Evolutionary conservation across 139 green algal species (phyloP), one percentile per base, ranked within the genome.

Genomic region (Chlorella sp.): DNA sequence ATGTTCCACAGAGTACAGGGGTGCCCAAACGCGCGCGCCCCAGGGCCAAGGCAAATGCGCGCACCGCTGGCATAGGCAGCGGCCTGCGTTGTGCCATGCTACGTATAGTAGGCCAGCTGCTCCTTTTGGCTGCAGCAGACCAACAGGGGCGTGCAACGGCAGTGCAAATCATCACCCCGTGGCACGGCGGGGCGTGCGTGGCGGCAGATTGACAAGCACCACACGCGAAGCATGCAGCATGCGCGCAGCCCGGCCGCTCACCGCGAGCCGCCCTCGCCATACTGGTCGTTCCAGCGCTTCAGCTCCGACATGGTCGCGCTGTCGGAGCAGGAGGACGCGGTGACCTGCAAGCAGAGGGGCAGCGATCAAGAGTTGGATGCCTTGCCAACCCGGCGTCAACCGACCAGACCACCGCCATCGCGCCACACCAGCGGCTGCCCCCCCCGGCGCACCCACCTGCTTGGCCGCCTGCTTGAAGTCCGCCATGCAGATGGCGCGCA

Each of bases 211-310:
- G n/a, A n/a, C n/a, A n/a, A n/a, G n/a, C n/a, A n/a, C n/a, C n/a
- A n/a, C n/a, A n/a, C n/a, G n/a, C n/a, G n/a, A n/a, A n/a, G n/a
- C n/a, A n/a, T n/a, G n/a, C n/a, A n/a, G n/a, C n/a, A n/a, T n/a
- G n/a, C n/a, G 6, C 69, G 77, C 23, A 91, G 64, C 0, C 71
- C 64, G 17, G 73, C 76, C 0, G 55, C 51, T 42, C 79, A 83
- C 41, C 89, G 69, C 59, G 64, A 88, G 61, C 89, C 89, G 9
- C 89, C 89, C 74, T 93, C 88, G 19, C 89, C 89, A 36, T 87
- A 93, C 53, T 84, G 76, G 43, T 93, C 86, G 70, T 93, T 93
- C 89, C 89, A 93, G 36, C 83, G 71, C 58, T 74, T 48, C 62
- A 93, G 80, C 73, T 92, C 88, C 12, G 25, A 43, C 79, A 87